Conservation (phyloP, 2,329 filamentous ascomycete species). For the Fusarium humuli region DNA sequence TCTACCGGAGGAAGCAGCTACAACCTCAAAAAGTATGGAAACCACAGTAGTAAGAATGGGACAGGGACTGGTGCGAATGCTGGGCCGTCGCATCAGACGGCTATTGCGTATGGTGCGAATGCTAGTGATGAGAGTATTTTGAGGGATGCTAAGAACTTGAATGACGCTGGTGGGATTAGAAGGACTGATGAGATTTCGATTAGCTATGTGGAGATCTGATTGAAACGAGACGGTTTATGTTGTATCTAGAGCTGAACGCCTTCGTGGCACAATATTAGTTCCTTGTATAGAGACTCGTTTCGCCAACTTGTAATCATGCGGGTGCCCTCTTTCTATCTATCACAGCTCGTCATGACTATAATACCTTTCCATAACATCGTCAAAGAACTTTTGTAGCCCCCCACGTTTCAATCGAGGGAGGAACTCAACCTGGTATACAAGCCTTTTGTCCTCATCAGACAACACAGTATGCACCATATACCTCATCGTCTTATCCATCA, state of each 20-base stretch:
- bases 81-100: neutral
- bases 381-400: neutral
- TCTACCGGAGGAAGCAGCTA: neutral
- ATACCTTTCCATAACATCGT: rapidly evolving
- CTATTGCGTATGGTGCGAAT: constrained; percentile 9
- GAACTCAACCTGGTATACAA: neutral
- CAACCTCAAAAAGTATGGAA: constrained; percentile 15
- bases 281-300: no score
- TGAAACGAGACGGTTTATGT: rapidly evolving
- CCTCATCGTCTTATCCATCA: neutral
- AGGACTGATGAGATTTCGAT: constrained; percentile 25
- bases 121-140: constrained; percentile 34
- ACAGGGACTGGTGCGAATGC: neutral
- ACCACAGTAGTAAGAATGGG: neutral
- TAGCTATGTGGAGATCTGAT: constrained; percentile 1
- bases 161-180: constrained; percentile 2
- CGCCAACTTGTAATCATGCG: rapidly evolving
- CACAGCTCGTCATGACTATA: neutral
- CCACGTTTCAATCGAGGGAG: neutral
- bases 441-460: neutral
- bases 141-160: constrained; percentile 14
- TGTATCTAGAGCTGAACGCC: neutral
- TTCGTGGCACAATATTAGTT: neutral
- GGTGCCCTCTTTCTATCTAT: neutral
- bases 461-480: neutral